Base-by-base conservation (phyloP, 768 basidiomycete species). In the Ephemerocybe angulata region DNA sequence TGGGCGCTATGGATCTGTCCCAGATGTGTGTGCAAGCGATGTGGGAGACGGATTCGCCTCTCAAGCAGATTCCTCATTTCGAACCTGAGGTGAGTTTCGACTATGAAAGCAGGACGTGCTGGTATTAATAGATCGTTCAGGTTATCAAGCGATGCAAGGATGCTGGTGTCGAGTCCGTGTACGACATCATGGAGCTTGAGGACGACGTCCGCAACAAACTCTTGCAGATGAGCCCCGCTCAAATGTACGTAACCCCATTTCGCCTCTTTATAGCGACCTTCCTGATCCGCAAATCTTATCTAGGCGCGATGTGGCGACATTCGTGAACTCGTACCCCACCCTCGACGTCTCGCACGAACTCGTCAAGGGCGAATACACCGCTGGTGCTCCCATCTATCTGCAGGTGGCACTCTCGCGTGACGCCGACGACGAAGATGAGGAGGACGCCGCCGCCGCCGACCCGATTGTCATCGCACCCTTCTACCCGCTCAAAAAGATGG, bases 21-120 rank as follows among this genome's bases (percentile, higher is more conserved):
- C 97, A 98, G 70, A 98, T 98, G 96, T 95, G 93, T 70, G 92
- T 98, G 4, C 97, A 98, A 69, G 93, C 90, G 0, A 86, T 96
- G 71, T 98, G 97, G 97, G 96, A 99, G 66, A 88, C 86, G 10
- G 97, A 99, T 69, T 93, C 91, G 33, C 94, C 95, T 0, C 71
- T 98, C 61, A 93, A 90, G 65, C 96, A 99, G 68, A 88, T 99
- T 40, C 97, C 97, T 10, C 94, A 97, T 71, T 99, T 98, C 70
- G 93, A 96, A 61, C 72, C 85, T 5, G 92, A 96, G 51, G 91
- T 95, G 62, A 13, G 38, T 41, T 41, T 35, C 17, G 10, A 17
- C 33, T 35, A 8, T 8, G 8, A 17, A 17, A 35, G 33, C 17
- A 17, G 17, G n/a, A n/a, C n/a, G n/a, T 28, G 49, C 13, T 50